A percentile compares a stretch with the other conserved stretches of the same genome.
Conservation (phyloP, 257 asterid genomes). For the Solanum bukasovii region DNA sequence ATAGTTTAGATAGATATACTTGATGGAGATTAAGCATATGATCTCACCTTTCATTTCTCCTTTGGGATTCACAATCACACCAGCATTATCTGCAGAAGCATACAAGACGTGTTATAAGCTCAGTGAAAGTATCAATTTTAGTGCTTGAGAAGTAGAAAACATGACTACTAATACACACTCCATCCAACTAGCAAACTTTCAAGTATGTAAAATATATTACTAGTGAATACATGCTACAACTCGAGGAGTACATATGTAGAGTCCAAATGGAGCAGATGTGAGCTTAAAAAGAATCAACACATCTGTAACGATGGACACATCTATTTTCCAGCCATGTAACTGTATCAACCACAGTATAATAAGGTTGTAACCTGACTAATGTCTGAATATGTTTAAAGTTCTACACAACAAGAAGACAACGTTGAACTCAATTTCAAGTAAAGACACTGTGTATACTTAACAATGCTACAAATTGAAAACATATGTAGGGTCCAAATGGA, state of each 20-base stretch:
- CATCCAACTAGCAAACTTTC: background rate
- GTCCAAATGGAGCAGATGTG: constrained; percentile 68
- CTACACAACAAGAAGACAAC: background rate
- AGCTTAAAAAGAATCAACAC: constrained; percentile 19
- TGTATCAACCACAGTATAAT: constrained; percentile 32
- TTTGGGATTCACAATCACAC: constrained; percentile 48
- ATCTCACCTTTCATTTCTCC: constrained; percentile 52
- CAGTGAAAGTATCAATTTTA: background rate
- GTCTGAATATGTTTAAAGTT: constrained; percentile 6
- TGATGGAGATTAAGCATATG: background rate
- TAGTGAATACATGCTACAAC: background rate
- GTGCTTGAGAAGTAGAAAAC: background rate
- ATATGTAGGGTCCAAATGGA: constrained; percentile 54
- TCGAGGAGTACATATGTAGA: constrained; percentile 7
- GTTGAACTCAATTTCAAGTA: background rate
- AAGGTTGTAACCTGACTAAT: constrained; percentile 37
- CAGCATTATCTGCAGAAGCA: constrained; percentile 36
- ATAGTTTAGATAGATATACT: background rate
- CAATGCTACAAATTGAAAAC: background rate
- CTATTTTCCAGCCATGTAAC: constrained; percentile 54
- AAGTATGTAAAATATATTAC: background rate
- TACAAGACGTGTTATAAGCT: background rate
- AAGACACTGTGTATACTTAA: background rate
- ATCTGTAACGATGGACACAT: constrained; percentile 59
- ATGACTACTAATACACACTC: background rate